phyloP scores from a whole-genome alignment of 2,329 filamentous ascomycete genomes.

The Colletotrichum sp. region DNA sequence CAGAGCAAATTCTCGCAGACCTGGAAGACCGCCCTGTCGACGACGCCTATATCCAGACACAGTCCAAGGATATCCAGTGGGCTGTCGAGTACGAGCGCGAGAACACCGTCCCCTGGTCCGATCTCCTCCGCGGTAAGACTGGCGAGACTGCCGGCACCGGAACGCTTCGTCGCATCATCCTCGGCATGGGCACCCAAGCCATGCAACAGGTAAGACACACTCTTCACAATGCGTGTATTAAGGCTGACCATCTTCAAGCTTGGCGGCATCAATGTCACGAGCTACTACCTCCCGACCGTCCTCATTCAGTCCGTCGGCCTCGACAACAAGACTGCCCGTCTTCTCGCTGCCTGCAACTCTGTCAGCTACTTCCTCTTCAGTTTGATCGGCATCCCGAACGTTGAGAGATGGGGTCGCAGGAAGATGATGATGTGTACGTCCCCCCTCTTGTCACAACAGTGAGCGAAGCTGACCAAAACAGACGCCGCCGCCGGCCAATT shows the following conservation, averaged over 20 bases:
- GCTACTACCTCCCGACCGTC: constrained; percentile 46
- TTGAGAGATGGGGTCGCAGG: constrained; percentile 51
- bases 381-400: constrained; percentile 28
- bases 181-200: constrained; percentile 50
- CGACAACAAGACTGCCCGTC: constrained; percentile 50
- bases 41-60: constrained; percentile 27
- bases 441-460: accelerated
- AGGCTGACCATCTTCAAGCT: constrained; percentile 4
- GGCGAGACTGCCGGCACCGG: constrained; percentile 47
- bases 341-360: constrained; percentile 55
- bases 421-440: constrained; percentile 59
- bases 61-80: constrained; percentile 34
- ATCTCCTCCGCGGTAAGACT: constrained; percentile 53
- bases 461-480: neutral
- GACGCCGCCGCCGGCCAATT: constrained; percentile 54
- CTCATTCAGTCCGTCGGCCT: constrained; percentile 58
- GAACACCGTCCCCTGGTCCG: constrained; percentile 53
- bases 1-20: constrained; percentile 32
- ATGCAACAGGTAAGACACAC: constrained; percentile 22
- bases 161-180: constrained; percentile 53
- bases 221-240: neutral
- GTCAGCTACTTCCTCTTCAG: constrained; percentile 34
- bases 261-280: constrained; percentile 32
- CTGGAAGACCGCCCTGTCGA: constrained; percentile 27
- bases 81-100: constrained; percentile 37